Evolutionary conservation across 306 rosid species (phyloP).

Genomic region (Rosa lucieae): DNA sequence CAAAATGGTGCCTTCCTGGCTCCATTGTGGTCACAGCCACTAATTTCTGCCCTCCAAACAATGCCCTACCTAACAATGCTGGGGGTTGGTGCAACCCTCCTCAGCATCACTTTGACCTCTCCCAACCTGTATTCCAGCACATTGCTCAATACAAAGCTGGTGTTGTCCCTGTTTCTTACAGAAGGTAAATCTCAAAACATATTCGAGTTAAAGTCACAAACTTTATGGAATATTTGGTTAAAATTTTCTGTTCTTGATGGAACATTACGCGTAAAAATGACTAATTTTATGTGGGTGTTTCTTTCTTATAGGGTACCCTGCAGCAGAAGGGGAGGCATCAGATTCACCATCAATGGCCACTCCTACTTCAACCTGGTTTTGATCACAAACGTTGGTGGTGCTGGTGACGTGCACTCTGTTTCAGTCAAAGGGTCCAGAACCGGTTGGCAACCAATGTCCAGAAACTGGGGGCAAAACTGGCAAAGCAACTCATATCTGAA

Average conservation of each 20-base stretch:
- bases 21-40: constrained; percentile 96
- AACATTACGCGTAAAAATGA: not conserved
- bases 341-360: constrained; percentile 92
- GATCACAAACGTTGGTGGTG: constrained; percentile 94
- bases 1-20: constrained; percentile 83
- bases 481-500: constrained; percentile 88
- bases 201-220: not conserved
- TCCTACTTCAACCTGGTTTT: constrained; percentile 95
- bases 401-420: constrained; percentile 84
- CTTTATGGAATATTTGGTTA: not conserved
- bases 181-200: constrained; percentile 49
- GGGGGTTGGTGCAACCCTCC: constrained; percentile 99
- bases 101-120: constrained; percentile 86
- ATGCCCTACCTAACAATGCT: constrained; percentile 75
- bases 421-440: constrained; percentile 79
- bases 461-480: constrained; percentile 99
- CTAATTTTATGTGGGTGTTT: not conserved
- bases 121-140: constrained; percentile 88
- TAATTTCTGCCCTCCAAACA: constrained; percentile 97
- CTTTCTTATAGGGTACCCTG: constrained; percentile 69
- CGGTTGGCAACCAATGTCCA: constrained; percentile 86
- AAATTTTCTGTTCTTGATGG: not conserved
- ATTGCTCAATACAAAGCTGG: constrained; percentile 97
- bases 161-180: constrained; percentile 81
- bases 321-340: constrained; percentile 85